Base-by-base conservation (phyloP, 2,329 filamentous ascomycete genomes). In the Trichoderma polysporum region DNA sequence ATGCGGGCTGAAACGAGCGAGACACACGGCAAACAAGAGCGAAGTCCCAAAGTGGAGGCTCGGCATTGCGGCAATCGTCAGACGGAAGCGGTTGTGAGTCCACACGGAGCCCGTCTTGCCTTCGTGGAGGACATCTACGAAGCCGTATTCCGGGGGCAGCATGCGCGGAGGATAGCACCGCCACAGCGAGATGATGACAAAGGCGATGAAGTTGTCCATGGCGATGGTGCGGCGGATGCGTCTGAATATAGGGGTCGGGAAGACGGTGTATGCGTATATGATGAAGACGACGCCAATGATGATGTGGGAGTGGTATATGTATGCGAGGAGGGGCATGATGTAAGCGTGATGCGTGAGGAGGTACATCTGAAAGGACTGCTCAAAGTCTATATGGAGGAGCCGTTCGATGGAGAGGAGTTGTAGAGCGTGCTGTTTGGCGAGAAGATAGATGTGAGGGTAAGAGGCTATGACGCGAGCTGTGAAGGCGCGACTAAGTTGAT, bases 31-130 rank as follows among this genome's bases (percentile, higher is more conserved):
- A 10, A 63, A 63, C 3, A 63, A 31, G 2, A 45, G 25, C 13
- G 60, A 31, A 2, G 60, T 63, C 9, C 60, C 60, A 2, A 63
- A 63, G 1, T 63, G 60, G 0, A 63, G 8, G 9, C 60, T 63
- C 13, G 60, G 60, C 60, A 63, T 63, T 2, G 60, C 60, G n/a
- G 60, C 60, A 53, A 63, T 63, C 1, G 60, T 63, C 2, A 63
- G 49, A 1, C n/a, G 49, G n/a, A 63, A 63, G 17, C 49, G 25
- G 13, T 63, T 63, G 22, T 54, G 25, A 0, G 60, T 63, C 60
- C 60, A 63, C 2, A 63, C 49, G 25, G 60, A 61, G 2, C 45
- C 47, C 2, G 35, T 10, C 1, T 54, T 29, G 13, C 12, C 25
- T 6, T n/a, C 47, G 17, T 63, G 60, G 4, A 63, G 25, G 0